Evolutionary conservation across 805 yeast species (phyloP), one percentile per base, ranked within the genome.

Genomic region (Isabelozyma heimii): DNA sequence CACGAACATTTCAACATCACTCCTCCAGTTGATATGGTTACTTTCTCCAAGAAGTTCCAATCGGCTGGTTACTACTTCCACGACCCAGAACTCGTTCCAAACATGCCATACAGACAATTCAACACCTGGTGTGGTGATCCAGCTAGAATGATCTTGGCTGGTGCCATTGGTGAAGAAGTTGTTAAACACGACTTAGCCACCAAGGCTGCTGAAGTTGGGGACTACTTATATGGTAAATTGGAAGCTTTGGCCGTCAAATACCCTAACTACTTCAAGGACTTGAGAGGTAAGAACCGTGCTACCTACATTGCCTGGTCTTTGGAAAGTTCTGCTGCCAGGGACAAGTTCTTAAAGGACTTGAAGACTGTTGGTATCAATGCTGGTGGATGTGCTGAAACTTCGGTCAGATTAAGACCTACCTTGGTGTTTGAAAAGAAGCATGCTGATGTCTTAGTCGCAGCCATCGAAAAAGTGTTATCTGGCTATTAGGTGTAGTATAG

Each of bases 121-220:
- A 88, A 88, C 83, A 88, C 96, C 50, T 88, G 96, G 96, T 87
- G 92, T 73, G 96, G 96, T 61, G 96, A 88, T 72, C 91, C 95
- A 66, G 85, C 91, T 51, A 83, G 85, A 71, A 79, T 87, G 66
- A 73, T 88, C 60, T 76, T 89, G 59, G 87, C 91, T 48, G 84
- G 86, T 61, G 83, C 89, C 55, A 86, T 89, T 63, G 82, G 81
- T 60, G 66, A 78, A 55, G 91, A 88, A 72, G 73, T 87, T 44
- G 69, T 73, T 44, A 81, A 81, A 57, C 69, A 87, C 63, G 79
- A 82, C 57, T 78, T 89, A 58, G 77, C 81, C 43, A 67, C 72
- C 35, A 74, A 80, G 54, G 80, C 86, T 47, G 72, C 70, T 8
- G 73, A 75, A 60, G 87, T 85, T 43, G 96, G 96, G 58, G 77